These are phyloP conservation scores for Populus davidiana DNA, from an alignment of 345 rosid genomes.

Conservation along the genomic window DNA sequence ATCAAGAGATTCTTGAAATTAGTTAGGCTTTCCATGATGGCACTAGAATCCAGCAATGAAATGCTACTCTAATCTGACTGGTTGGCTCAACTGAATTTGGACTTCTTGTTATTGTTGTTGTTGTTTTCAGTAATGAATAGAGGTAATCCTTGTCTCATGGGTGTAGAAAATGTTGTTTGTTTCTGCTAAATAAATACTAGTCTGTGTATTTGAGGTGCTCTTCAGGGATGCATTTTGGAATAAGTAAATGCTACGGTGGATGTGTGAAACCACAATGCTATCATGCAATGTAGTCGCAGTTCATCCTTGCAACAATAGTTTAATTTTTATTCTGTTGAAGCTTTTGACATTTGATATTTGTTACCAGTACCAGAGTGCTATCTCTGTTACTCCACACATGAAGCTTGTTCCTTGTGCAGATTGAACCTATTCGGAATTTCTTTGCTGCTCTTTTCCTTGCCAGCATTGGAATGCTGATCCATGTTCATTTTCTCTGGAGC, in stretches of 20 bases:
- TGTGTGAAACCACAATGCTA: background rate
- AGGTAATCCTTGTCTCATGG: background rate
- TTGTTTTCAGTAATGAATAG: background rate
- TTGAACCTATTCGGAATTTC: constrained; percentile 91
- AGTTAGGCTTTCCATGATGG: background rate
- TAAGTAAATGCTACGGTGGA: background rate
- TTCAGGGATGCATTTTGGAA: background rate
- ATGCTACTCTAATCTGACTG: background rate
- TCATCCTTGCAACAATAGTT: background rate
- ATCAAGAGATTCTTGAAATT: background rate
- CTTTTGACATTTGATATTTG: background rate
- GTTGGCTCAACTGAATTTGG: background rate
- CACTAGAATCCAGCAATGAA: background rate
- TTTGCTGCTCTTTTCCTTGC: constrained; percentile 94
- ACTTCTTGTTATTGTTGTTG: background rate
- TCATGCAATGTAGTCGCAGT: background rate
- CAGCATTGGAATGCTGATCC: constrained; percentile 88
- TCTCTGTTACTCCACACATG: background rate
- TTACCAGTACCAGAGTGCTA: background rate
- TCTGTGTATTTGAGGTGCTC: background rate
- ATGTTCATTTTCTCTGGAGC: constrained; percentile 89
- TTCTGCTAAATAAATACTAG: background rate
- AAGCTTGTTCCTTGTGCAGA: constrained; percentile 36
- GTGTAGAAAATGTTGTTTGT: background rate
- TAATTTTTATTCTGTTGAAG: background rate